These are phyloP conservation scores for Citrus sp. DNA, from an alignment of 345 rosid genomes.

Conservation along the genomic window DNA sequence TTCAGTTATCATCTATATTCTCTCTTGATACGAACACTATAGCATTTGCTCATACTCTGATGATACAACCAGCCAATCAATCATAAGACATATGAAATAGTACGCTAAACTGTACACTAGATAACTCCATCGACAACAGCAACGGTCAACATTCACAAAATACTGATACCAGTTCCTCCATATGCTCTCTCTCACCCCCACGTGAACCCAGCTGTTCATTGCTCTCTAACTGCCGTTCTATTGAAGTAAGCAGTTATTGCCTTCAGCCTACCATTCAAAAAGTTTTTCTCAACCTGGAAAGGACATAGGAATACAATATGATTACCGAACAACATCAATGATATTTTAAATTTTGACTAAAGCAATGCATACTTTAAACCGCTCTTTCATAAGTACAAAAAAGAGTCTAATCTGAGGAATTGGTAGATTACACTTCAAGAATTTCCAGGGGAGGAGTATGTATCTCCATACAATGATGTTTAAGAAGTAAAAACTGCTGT, in stretches of 20 bases:
- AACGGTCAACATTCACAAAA: not conserved
- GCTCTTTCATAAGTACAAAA: not conserved
- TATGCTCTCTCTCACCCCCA: not conserved
- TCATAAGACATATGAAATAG: not conserved
- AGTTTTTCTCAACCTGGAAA: conserved; percentile 81
- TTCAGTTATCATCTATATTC: not conserved
- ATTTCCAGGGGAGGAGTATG: not conserved
- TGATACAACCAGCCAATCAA: not conserved
- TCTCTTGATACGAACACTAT: not conserved
- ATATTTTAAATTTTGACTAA: not conserved
- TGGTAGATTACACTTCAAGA: not conserved
- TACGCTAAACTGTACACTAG: not conserved
- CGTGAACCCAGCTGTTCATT: not conserved
- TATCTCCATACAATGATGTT: not conserved
- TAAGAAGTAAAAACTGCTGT: not conserved
- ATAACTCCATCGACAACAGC: not conserved
- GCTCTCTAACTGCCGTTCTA: conserved; percentile 11
- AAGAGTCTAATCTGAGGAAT: not conserved
- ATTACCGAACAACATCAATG: not conserved
- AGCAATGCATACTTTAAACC: not conserved
- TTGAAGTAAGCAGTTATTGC: conserved; percentile 81
- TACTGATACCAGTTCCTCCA: not conserved
- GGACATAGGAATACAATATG: not conserved
- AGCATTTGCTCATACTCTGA: not conserved
- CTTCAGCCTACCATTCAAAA: conserved; percentile 79